These are phyloP conservation scores for Candida insectorum DNA, from an alignment of 805 yeast species.

Conservation along the genomic window DNA sequence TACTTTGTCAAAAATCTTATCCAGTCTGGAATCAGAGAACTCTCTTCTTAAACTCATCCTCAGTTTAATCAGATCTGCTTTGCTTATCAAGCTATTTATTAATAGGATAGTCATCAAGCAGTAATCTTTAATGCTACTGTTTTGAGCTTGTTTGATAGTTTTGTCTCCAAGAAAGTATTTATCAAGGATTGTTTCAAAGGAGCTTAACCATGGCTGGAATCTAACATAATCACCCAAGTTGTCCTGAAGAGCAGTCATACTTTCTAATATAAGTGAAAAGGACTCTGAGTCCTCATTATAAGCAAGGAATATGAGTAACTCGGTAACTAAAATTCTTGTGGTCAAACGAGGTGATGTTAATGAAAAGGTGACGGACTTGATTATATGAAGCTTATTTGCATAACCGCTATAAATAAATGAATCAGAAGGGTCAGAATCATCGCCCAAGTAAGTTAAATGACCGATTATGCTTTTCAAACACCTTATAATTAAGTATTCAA, in stretches of 20 bases:
- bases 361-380: conserved; percentile 35
- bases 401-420: conserved; percentile 11
- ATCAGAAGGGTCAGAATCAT: conserved; percentile 10
- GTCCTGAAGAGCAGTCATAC: conserved; percentile 33
- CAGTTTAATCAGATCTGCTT: conserved; percentile 22
- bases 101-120: conserved; percentile 34
- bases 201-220: conserved; percentile 41
- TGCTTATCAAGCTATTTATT: conserved; percentile 30
- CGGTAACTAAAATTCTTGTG: conserved; percentile 39
- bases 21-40: conserved; percentile 31
- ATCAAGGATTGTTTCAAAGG: conserved; percentile 33
- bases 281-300: conserved; percentile 23
- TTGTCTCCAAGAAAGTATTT: conserved; percentile 18
- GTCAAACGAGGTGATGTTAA: conserved; percentile 38
- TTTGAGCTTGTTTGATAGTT: conserved; percentile 13
- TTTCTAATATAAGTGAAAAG: conserved; percentile 21
- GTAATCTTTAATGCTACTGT: conserved; percentile 24
- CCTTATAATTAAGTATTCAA: conserved; percentile 34
- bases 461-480: conserved; percentile 35
- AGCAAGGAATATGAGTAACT: conserved; percentile 36
- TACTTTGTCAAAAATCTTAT: conserved; percentile 34
- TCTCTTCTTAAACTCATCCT: conserved; percentile 33
- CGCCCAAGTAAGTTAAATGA: conserved; percentile 7
- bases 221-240: conserved; percentile 29
- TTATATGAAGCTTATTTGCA: conserved; percentile 27